phyloP scores from a whole-genome alignment of 345 rosid genomes.

The Firmiana major region DNA sequence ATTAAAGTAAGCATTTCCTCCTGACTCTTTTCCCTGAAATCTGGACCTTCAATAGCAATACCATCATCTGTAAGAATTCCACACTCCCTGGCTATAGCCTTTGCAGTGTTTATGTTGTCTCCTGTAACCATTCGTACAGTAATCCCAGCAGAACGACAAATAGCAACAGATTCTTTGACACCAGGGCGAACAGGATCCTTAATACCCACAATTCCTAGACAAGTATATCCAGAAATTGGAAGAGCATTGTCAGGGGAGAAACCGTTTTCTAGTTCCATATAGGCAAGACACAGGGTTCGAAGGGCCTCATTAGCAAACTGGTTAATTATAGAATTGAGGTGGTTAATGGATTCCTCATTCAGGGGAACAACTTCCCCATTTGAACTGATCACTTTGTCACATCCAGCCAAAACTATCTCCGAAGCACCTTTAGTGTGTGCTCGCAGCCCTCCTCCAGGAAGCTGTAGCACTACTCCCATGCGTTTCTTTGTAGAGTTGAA shows the following conservation, averaged over 20 bases:
- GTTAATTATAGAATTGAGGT: constrained; percentile 59
- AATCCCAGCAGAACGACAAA: constrained; percentile 85
- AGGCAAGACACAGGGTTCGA: constrained; percentile 82
- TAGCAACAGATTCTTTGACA: constrained; percentile 82
- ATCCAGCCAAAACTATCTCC: constrained; percentile 79
- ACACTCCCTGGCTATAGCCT: constrained; percentile 91
- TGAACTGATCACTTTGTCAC: constrained; percentile 67
- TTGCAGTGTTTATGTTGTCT: constrained; percentile 89
- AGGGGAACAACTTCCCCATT: constrained; percentile 72
- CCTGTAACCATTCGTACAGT: constrained; percentile 97
- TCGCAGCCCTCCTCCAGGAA: constrained; percentile 59
- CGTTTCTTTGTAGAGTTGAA: constrained; percentile 91
- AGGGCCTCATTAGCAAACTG: constrained; percentile 88
- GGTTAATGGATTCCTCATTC: constrained; percentile 52
- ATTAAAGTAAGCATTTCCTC: constrained; percentile 66
- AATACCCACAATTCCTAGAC: constrained; percentile 84
- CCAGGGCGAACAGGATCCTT: constrained; percentile 97
- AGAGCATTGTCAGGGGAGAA: constrained; percentile 54
- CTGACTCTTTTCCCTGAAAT: constrained; percentile 69
- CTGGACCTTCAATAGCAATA: constrained; percentile 88
- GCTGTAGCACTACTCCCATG: constrained; percentile 78
- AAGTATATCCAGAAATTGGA: constrained; percentile 65
- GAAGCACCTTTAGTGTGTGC: constrained; percentile 94
- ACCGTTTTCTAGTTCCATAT: constrained; percentile 50
- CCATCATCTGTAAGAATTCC: constrained; percentile 88